phyloP scores from a whole-genome alignment of 495 filamentous ascomycete genomes.

The Tetracladium setigerum region DNA sequence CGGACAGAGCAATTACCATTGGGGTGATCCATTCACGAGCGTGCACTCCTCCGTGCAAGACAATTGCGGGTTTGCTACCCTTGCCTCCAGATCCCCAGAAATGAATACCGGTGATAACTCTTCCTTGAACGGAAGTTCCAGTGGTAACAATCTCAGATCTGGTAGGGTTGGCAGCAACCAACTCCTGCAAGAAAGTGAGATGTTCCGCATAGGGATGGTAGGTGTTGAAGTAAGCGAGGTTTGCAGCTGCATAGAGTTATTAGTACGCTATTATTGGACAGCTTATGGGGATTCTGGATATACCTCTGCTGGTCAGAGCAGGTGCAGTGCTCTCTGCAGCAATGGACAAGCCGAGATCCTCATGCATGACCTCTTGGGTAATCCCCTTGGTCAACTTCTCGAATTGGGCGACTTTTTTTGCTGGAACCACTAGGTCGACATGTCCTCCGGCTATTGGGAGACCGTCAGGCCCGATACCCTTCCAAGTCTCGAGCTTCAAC shows the following conservation, averaged over 20 bases:
- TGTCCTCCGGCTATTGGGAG: neutral
- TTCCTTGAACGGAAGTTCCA: constrained; percentile 43
- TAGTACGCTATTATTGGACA: neutral
- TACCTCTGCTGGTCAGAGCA: neutral
- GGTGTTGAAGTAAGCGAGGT: constrained; percentile 5
- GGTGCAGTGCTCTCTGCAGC: neutral
- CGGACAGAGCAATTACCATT: constrained; percentile 22
- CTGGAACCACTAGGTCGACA: constrained; percentile 6
- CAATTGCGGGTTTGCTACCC: constrained; percentile 45
- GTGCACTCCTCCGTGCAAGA: constrained; percentile 56
- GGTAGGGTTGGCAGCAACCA: constrained; percentile 36
- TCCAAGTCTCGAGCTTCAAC: neutral
- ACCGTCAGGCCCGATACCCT: neutral
- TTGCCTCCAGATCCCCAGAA: constrained; percentile 47
- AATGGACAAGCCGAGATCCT: constrained; percentile 6
- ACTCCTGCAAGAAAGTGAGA: constrained; percentile 41
- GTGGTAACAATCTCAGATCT: constrained; percentile 45
- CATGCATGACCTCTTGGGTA: constrained; percentile 6
- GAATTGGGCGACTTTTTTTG: constrained; percentile 1
- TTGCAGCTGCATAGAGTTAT: neutral
- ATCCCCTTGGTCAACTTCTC: neutral
- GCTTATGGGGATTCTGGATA: neutral
- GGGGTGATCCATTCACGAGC: constrained; percentile 59
- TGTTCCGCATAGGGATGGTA: constrained; percentile 26
- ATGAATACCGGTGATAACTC: constrained; percentile 49